Evolutionary conservation across 108 stramenopile species (phyloP).

Genomic region (Conticribra weissflogii): DNA sequence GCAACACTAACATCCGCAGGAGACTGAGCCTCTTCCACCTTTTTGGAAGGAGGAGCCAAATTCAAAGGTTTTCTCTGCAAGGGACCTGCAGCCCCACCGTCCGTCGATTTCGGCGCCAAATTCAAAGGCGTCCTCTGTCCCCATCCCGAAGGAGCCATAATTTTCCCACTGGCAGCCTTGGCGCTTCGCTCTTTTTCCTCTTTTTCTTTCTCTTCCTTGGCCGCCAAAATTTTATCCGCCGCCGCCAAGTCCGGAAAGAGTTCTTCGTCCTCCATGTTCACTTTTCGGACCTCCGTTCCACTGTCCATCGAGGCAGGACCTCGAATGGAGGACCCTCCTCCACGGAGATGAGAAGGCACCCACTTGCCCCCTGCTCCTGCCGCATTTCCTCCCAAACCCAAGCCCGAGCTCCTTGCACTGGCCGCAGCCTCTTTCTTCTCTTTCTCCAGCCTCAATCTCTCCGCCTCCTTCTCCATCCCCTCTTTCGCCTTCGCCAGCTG

Average conservation of each 20-base stretch:
- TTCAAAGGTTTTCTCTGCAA: conserved; percentile 46
- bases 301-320: conserved; percentile 34
- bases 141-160: conserved; percentile 64
- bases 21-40: conserved; percentile 4
- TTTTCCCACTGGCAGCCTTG: conserved; percentile 43
- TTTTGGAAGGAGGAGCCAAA: conserved; percentile 38
- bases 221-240: conserved; percentile 76
- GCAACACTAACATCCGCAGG: conserved; percentile 11
- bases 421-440: conserved; percentile 65
- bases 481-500: conserved; percentile 79
- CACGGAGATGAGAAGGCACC: conserved; percentile 66
- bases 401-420: conserved; percentile 10
- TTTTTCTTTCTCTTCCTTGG: conserved; percentile 65
- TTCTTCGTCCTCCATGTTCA: conserved; percentile 73
- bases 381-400: conserved; percentile 26
- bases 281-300: conserved; percentile 24
- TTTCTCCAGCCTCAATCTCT: conserved; percentile 71
- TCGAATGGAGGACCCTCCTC: conserved; percentile 22
- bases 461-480: conserved; percentile 89
- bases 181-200: conserved; percentile 61
- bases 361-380: conserved; percentile 60
- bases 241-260: conserved; percentile 86
- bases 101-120: conserved; percentile 19
- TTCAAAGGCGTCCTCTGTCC: conserved; percentile 42
- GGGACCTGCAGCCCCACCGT: conserved; percentile 9